Base-by-base conservation (phyloP, 2,329 filamentous ascomycete species). In the Colletotrichum lini region DNA sequence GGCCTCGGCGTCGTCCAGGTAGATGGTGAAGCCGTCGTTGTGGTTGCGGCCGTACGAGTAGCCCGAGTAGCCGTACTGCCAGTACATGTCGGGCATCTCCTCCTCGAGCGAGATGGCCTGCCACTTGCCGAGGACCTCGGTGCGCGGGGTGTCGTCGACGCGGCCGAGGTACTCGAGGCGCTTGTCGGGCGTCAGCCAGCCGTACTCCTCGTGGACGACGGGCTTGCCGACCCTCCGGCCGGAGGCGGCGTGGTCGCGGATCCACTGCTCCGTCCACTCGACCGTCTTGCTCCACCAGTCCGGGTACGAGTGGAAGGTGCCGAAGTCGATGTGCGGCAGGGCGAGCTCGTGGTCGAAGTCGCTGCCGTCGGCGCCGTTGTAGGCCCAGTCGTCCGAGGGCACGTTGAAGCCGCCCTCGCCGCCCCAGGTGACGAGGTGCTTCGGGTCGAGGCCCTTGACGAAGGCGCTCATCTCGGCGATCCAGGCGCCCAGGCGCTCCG, bases 351-450 rank as follows among this genome's bases (percentile, higher is more conserved):
- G 81, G 66, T 88, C 86, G 61, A 88, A 89, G 74, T 89, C 87
- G 30, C 85, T 84, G 4, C 87, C 87, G 70, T 89, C 86, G 9
- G 78, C 77, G 10, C 84, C 84, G 70, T 82, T 84, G 76, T 86
- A 87, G 4, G 81, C 77, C 79, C 83, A 84, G 76, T 87, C 85
- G 35, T 80, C 79, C 4, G 79, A 81, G 4, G 75, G 74, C 9
- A 78, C 72, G 76, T 87, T 85, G 79, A 89, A 89, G 53, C 86
- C 90, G 8, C 91, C 90, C 78, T 92, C 87, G 35, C 85, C 86
- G 52, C 88, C 88, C 73, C 83, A 87, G 15, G 88, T 89, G 7
- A 89, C 86, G 12, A 89, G 81, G 76, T 89, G 87, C 73, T 86
- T 77, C 0, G 79, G 72, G 76, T 90, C 88, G 5, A 89, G 74